Base-by-base conservation (phyloP, 495 filamentous ascomycete species). In the Aspergillus coremiiformis region DNA sequence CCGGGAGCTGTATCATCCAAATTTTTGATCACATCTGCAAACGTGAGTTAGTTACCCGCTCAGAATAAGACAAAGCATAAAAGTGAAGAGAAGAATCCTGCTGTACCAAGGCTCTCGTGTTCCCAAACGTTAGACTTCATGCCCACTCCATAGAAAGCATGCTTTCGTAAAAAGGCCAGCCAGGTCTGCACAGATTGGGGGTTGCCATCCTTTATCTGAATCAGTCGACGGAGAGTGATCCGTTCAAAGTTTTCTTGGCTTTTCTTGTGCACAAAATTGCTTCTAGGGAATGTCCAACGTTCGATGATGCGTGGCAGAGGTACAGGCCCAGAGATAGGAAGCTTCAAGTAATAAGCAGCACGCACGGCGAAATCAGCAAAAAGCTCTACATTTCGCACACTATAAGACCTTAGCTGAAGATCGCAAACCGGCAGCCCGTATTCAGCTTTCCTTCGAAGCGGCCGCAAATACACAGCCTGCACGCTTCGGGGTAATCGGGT, bases 101-200 rank as follows among this genome's bases (percentile, higher is more conserved):
- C 17, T 21, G 37, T 69, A 79, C 88, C 85, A 26, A 95, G 63
- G 51, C 78, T 80, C 58, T 86, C 82, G 72, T 86, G 86, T 62
- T 92, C 86, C 85, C 86, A 98, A 42, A 97, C 78, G 63, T 98
- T 96, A 21, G 94, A 92, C 77, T 98, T 98, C 91, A 98, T 95
- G 61, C 93, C 93, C 22, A 97, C 84, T 8, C 94, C 93, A 64
- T 94, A 87, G 65, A 92, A 96, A 12, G 86, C 83, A 63, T 95
- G 84, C 70, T 93, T 95, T 66, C 83, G 81, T 56, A 98, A 65
- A 55, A 93, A 97, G 11, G 88, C 91, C 39, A 98, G 69, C 93
- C 93, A 98, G 21, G 86, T 62, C 67, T 93, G 84, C 30, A 98
- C 90, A 4, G 79, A 82, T 68, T 96, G 89, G 11, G 89, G 83